A percentile compares a stretch with the other conserved stretches of the same genome.
Conservation (phyloP, 768 basidiomycete species). For the Gloeopeniophorella convolvens region DNA sequence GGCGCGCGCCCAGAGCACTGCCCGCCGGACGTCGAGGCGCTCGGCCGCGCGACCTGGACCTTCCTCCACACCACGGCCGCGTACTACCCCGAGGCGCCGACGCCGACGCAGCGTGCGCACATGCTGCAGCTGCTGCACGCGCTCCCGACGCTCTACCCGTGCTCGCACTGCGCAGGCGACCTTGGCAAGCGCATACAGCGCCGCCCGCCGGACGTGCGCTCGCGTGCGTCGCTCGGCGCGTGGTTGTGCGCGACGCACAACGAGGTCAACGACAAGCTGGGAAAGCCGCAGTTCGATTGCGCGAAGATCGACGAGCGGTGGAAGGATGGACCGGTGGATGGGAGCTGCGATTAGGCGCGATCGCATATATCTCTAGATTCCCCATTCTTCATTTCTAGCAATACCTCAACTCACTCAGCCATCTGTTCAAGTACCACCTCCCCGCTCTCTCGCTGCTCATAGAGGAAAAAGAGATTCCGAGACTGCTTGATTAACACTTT, state of each 20-base stretch:
- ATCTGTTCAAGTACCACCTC: no score
- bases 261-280: slow-evolving; percentile 80
- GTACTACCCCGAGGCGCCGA: slow-evolving; percentile 85
- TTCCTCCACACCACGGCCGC: slow-evolving; percentile 95
- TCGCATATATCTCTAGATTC: background rate
- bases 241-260: slow-evolving; percentile 96
- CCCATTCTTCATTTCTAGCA: background rate
- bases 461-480: no score
- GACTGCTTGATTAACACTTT: no score
- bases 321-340: slow-evolving; percentile 86
- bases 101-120: slow-evolving; percentile 65
- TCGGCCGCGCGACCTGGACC: slow-evolving; percentile 93
- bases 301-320: slow-evolving; percentile 77
- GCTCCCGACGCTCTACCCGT: slow-evolving; percentile 83
- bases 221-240: slow-evolving; percentile 56
- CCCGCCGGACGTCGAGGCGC: slow-evolving; percentile 83
- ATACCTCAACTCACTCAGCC: background rate
- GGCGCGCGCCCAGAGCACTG: slow-evolving; percentile 56
- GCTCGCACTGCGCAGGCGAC: slow-evolving; percentile 77
- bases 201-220: slow-evolving; percentile 74
- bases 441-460: no score
- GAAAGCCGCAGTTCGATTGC: slow-evolving; percentile 83
- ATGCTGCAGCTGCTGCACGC: slow-evolving; percentile 79
- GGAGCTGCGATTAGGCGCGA: slow-evolving; percentile 66
- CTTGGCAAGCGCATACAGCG: slow-evolving; percentile 62